These are phyloP conservation scores for Claviceps sp. DNA, from an alignment of 2,329 filamentous ascomycete genomes.

Conservation along the genomic window DNA sequence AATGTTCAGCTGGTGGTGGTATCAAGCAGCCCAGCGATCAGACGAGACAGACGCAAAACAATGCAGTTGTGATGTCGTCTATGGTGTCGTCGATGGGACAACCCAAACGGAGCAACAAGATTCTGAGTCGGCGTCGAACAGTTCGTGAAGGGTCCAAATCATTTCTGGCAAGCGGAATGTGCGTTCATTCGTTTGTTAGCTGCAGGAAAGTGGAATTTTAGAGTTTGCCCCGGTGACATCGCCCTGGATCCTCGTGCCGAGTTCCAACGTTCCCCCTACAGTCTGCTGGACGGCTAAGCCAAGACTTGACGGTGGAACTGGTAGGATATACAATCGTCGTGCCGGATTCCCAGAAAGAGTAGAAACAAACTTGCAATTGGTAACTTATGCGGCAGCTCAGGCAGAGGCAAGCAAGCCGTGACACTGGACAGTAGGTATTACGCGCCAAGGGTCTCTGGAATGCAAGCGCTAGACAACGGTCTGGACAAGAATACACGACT, in stretches of 20 bases:
- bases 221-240: neutral
- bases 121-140: neutral
- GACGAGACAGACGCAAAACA: neutral
- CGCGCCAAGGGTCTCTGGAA: neutral
- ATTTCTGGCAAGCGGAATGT: neutral
- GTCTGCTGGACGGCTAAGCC: neutral
- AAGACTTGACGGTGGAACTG: neutral
- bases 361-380: too few relatives aligned
- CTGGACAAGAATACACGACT: neutral
- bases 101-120: neutral
- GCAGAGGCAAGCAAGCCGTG: neutral
- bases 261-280: neutral
- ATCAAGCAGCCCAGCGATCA: neutral
- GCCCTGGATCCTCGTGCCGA: neutral
- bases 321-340: too few relatives aligned
- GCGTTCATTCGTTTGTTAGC: neutral
- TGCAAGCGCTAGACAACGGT: neutral
- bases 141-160: neutral
- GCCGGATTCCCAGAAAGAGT: too few relatives aligned
- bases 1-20: neutral
- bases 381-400: neutral
- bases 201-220: neutral
- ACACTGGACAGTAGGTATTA: neutral
- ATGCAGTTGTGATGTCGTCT: neutral
- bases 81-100: neutral